Evolutionary conservation across 257 asterid genomes (phyloP).

Genomic region (Primulina eburnea): DNA sequence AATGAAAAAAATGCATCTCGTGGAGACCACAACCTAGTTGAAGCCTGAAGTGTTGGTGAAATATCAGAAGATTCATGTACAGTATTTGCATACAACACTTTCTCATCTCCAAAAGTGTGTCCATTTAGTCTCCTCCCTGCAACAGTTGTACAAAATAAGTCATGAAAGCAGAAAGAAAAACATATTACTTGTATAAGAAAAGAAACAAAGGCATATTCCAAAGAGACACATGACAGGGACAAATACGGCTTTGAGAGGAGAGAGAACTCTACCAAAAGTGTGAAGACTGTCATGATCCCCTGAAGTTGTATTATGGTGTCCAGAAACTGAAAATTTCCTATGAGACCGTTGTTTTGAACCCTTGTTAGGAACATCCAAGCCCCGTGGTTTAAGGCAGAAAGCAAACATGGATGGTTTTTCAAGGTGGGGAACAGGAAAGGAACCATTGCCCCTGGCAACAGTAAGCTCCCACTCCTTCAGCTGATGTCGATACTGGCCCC

Average conservation of each 20-base stretch:
- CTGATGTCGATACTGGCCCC: conserved; percentile 87
- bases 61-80: conserved; percentile 54
- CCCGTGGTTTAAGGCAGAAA: conserved; percentile 89
- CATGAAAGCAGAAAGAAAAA: conserved; percentile 1
- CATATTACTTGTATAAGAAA: not conserved
- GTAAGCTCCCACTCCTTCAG: conserved; percentile 80
- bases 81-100: conserved; percentile 34
- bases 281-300: conserved; percentile 62
- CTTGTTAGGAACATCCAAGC: conserved; percentile 79
- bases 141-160: conserved; percentile 20
- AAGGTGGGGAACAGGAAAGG: conserved; percentile 35
- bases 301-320: conserved; percentile 52
- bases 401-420: conserved; percentile 95
- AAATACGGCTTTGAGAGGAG: conserved; percentile 5
- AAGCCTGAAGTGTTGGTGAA: conserved; percentile 60
- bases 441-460: conserved; percentile 46
- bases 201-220: not conserved
- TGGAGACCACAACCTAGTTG: conserved; percentile 53
- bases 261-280: conserved; percentile 44
- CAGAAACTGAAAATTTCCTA: conserved; percentile 63
- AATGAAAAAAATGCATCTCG: conserved; percentile 50
- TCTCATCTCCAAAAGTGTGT: conserved; percentile 56
- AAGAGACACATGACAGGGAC: not conserved
- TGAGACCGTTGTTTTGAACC: conserved; percentile 91
- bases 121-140: conserved; percentile 73